phyloP scores from a whole-genome alignment of 208 protist genomes.

The Leishmania major region DNA sequence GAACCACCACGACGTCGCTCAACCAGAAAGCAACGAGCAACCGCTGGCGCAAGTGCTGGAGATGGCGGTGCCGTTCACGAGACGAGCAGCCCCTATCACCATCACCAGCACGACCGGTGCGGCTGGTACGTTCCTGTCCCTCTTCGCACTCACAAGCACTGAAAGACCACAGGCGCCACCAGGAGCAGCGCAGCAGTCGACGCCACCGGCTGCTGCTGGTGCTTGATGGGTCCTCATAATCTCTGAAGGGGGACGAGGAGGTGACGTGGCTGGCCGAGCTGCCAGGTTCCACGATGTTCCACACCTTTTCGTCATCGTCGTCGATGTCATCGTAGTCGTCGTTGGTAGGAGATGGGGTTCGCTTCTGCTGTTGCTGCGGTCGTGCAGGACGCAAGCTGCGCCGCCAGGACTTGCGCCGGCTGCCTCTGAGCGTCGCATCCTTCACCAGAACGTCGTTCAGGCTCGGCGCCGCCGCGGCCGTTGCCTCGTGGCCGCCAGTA shows the following conservation, averaged over 20 bases:
- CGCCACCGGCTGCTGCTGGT: background rate
- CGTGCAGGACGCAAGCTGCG: background rate
- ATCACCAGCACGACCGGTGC: background rate
- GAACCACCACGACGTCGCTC: conserved; percentile 4
- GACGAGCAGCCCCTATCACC: background rate
- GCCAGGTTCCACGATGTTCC: background rate
- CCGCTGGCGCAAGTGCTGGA: conserved; percentile 1
- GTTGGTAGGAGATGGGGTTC: background rate
- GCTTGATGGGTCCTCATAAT: background rate
- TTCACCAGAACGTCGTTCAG: background rate
- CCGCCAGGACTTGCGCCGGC: background rate
- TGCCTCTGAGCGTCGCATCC: background rate
- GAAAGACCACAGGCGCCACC: background rate
- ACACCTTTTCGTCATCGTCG: background rate
- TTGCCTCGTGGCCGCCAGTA: background rate
- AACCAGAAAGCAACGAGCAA: conserved; percentile 20
- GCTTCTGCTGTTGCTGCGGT: background rate
- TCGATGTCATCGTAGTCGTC: background rate
- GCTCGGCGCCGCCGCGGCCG: background rate
- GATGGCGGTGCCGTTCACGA: background rate
- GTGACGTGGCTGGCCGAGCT: background rate
- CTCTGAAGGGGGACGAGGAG: background rate
- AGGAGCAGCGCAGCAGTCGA: background rate
- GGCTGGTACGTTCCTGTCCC: background rate
- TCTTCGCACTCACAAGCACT: background rate